phyloP scores from a whole-genome alignment of 2,329 filamentous ascomycete genomes.

The Teratosphaeria viscida region DNA sequence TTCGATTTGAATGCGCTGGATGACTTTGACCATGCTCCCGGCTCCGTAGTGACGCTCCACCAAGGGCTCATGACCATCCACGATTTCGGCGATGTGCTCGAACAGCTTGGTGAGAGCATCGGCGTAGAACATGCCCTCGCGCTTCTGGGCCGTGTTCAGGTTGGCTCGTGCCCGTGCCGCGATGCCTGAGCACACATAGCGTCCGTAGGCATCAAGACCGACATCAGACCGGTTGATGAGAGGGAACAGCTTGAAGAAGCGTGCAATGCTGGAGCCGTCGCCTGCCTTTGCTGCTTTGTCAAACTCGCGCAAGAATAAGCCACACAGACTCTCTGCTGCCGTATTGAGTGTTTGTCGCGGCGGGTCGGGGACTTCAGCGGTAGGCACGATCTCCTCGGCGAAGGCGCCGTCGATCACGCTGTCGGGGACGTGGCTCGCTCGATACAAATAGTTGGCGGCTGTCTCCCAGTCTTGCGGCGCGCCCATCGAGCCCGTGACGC shows the following conservation, averaged over 20 bases:
- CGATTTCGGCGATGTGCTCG: conserved; percentile 93
- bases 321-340: conserved; percentile 81
- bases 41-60: conserved; percentile 90
- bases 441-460: conserved; percentile 76
- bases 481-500: conserved; percentile 91
- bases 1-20: conserved; percentile 85
- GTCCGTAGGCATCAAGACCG: conserved; percentile 86
- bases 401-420: conserved; percentile 76
- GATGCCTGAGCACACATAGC: conserved; percentile 92
- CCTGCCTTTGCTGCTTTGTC: conserved; percentile 78
- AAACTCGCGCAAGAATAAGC: conserved; percentile 85
- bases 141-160: conserved; percentile 55
- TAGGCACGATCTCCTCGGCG: conserved; percentile 85
- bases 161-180: conserved; percentile 72
- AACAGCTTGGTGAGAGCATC: conserved; percentile 85
- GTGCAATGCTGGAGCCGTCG: conserved; percentile 81
- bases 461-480: conserved; percentile 98
- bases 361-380: conserved; percentile 85
- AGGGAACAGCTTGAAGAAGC: conserved; percentile 97
- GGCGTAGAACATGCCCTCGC: conserved; percentile 83
- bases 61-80: conserved; percentile 80
- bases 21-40: conserved; percentile 89
- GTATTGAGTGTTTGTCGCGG: conserved; percentile 78
- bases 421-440: conserved; percentile 65
- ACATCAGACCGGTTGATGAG: conserved; percentile 82